A percentile compares a stretch with the other conserved stretches of the same genome.
Conservation (phyloP, 768 basidiomycete species). For the Baorangia bicolor region DNA sequence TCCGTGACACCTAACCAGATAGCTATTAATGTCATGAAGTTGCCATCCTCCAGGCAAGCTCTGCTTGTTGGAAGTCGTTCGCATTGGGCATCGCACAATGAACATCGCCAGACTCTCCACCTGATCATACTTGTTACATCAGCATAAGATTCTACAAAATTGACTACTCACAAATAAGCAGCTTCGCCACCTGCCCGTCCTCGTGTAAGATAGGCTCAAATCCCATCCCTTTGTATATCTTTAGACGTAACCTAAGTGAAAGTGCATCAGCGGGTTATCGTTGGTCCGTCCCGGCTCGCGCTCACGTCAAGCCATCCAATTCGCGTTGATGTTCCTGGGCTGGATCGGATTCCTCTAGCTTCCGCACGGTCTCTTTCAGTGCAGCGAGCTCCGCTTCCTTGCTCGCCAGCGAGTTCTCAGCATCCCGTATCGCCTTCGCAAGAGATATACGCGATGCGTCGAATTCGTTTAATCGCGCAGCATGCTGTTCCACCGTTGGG, state of each 20-base stretch:
- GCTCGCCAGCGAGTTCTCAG: conserved; percentile 60
- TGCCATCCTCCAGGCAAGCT: conserved; percentile 38
- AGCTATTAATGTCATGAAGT: conserved; percentile 25
- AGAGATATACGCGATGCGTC: conserved; percentile 63
- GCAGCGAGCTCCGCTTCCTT: conserved; percentile 69
- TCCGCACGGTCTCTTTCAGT: conserved; percentile 61
- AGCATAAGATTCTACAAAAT: background rate
- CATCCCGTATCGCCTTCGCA: conserved; percentile 73
- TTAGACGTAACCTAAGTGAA: conserved; percentile 55
- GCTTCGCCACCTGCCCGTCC: conserved; percentile 49
- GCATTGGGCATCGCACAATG: conserved; percentile 33
- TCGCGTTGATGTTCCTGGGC: conserved; percentile 69
- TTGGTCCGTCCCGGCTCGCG: background rate
- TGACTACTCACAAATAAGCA: conserved; percentile 63
- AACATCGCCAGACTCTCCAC: conserved; percentile 42
- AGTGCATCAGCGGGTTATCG: conserved; percentile 1
- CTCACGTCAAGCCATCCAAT: conserved; percentile 68
- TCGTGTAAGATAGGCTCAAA: conserved; percentile 65
- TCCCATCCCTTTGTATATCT: conserved; percentile 68
- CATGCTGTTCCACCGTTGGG: conserved; percentile 65
- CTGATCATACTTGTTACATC: conserved; percentile 34
- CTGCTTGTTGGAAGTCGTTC: conserved; percentile 28
- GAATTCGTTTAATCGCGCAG: conserved; percentile 58
- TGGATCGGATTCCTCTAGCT: conserved; percentile 67
- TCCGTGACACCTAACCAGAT: background rate